Percentiles rank a stretch among this genome's conserved stretches.
These are phyloP conservation scores for Ophiocordyceps camponoti-saundersi DNA, from an alignment of 2,329 filamentous ascomycete species.

Conservation along the genomic window DNA sequence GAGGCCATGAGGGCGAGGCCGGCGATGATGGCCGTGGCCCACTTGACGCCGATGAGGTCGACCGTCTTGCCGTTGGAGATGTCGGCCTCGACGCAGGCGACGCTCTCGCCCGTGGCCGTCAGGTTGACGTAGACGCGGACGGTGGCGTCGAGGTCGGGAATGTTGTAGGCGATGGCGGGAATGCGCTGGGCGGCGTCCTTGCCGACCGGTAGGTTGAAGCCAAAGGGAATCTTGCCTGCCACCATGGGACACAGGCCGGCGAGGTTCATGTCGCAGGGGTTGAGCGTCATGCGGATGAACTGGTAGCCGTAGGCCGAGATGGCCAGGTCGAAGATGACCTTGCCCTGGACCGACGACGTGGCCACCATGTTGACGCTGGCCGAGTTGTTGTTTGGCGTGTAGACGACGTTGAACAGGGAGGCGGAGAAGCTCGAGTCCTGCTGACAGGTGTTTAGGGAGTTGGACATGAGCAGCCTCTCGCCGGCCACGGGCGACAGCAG, in stretches of 20 bases:
- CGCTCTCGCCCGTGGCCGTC: slow-evolving; percentile 38
- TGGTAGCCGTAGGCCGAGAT: slow-evolving; percentile 72
- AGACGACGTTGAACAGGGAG: slow-evolving; percentile 72
- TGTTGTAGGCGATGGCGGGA: slow-evolving; percentile 71
- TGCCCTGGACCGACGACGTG: slow-evolving; percentile 66
- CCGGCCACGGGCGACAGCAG: slow-evolving; percentile 33
- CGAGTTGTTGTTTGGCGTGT: slow-evolving; percentile 58
- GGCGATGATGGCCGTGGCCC: slow-evolving; percentile 76
- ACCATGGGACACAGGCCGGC: slow-evolving; percentile 81
- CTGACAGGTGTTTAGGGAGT: slow-evolving; percentile 73
- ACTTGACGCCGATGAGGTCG: slow-evolving; percentile 73
- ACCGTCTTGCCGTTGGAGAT: slow-evolving; percentile 89
- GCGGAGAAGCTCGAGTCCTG: slow-evolving; percentile 72
- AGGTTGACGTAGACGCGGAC: slow-evolving; percentile 70
- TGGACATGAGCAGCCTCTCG: slow-evolving; percentile 57
- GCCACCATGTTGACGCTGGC: slow-evolving; percentile 62
- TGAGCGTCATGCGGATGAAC: slow-evolving; percentile 46
- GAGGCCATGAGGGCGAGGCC: slow-evolving; percentile 71
- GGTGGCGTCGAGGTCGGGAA: slow-evolving; percentile 80
- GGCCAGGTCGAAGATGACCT: slow-evolving; percentile 59
- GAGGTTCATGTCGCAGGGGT: slow-evolving; percentile 60
- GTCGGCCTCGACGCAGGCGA: slow-evolving; percentile 76
- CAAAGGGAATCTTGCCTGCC: slow-evolving; percentile 62
- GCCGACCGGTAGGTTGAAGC: slow-evolving; percentile 47
- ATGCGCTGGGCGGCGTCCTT: slow-evolving; percentile 43